Conservation (phyloP, 2,329 filamentous ascomycete genomes). For the Cladophialophora carrionii region DNA sequence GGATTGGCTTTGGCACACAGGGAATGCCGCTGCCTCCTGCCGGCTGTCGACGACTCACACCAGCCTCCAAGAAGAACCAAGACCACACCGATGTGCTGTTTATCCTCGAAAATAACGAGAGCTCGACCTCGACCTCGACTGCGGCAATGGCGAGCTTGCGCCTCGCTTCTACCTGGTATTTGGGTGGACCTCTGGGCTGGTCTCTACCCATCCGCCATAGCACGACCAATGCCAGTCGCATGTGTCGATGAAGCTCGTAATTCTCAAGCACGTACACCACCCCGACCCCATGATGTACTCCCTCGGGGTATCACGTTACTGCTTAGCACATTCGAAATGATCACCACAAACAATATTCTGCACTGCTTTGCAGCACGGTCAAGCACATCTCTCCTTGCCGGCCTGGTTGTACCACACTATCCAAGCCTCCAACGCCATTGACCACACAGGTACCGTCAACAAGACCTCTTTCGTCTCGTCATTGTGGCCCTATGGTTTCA, state of each 20-base stretch:
- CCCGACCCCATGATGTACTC: not conserved
- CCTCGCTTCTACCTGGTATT: not conserved
- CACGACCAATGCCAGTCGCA: not conserved
- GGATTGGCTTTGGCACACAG: not conserved
- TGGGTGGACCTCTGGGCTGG: not conserved
- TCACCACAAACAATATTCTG: not conserved
- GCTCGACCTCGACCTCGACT: not conserved
- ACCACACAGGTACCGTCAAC: not conserved
- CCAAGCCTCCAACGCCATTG: not conserved
- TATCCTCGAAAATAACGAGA: not conserved
- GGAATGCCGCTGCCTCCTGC: not conserved
- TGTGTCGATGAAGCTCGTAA: not conserved
- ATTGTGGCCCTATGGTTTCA: not conserved
- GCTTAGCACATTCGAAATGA: slow-evolving; percentile 2
- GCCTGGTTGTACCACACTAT: not conserved
- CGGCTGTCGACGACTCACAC: not conserved
- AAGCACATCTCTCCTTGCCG: not conserved
- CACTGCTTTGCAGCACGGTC: not conserved
- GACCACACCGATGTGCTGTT: not conserved
- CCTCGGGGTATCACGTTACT: not conserved
- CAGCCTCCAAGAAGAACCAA: not conserved
- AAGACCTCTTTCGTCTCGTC: not conserved
- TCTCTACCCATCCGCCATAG: not conserved
- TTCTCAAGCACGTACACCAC: not conserved
- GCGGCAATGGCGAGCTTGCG: not conserved